A percentile compares a stretch with the other conserved stretches of the same genome.
phyloP scores from a whole-genome alignment of 345 rosid genomes.

The Lepidium africanum region DNA sequence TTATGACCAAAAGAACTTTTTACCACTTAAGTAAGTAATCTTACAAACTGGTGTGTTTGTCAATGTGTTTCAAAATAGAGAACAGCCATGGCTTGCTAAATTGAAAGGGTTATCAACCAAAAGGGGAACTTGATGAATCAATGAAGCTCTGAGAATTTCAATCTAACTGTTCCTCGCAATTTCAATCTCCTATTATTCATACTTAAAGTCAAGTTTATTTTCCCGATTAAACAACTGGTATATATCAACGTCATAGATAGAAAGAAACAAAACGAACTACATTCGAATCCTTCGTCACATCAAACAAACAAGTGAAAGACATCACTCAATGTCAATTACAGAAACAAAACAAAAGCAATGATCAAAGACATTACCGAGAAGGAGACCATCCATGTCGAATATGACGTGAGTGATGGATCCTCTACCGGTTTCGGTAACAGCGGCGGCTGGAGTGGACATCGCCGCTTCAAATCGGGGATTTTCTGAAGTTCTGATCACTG shows the following conservation, averaged over 20 bases:
- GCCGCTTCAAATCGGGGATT: not conserved
- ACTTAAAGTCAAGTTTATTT: not conserved
- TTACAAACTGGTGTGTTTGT: not conserved
- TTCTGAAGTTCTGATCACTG: not conserved
- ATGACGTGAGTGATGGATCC: slow-evolving; percentile 69
- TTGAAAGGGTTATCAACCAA: not conserved
- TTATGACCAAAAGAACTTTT: not conserved
- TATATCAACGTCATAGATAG: not conserved
- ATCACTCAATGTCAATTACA: not conserved
- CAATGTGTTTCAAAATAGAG: not conserved
- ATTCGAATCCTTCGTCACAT: not conserved
- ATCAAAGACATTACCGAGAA: slow-evolving; percentile 45
- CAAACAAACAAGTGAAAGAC: not conserved
- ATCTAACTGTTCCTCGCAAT: not conserved
- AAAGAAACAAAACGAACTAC: not conserved
- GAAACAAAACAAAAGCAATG: not conserved
- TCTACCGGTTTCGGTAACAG: slow-evolving; percentile 22
- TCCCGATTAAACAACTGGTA: not conserved
- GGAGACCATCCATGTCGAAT: slow-evolving; percentile 98
- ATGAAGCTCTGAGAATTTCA: not conserved
- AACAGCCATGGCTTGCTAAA: not conserved
- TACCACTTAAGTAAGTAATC: not conserved
- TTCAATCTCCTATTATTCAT: not conserved
- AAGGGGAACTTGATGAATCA: not conserved
- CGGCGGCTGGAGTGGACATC: slow-evolving; percentile 15